Evolutionary conservation across 352 stramenopile genomes (phyloP).

Genomic region (Phytophthora niederhauseri): DNA sequence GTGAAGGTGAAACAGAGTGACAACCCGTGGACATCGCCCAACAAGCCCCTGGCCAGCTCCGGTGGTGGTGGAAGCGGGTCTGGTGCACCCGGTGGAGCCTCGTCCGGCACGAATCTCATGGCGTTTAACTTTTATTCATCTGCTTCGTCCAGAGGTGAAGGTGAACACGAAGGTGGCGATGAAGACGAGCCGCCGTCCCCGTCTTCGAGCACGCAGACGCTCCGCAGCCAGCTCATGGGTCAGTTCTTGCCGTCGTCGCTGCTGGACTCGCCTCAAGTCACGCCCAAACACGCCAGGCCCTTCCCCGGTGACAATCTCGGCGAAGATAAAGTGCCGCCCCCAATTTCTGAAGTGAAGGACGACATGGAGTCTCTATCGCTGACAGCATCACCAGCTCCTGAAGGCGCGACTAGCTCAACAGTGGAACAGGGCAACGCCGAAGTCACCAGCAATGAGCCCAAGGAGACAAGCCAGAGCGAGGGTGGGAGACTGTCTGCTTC

Average conservation of each 20-base stretch:
- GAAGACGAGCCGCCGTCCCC: slow-evolving; percentile 63
- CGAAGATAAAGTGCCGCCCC: slow-evolving; percentile 42
- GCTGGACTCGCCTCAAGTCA: slow-evolving; percentile 83
- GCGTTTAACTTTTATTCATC: slow-evolving; percentile 75
- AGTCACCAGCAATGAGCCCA: slow-evolving; percentile 15
- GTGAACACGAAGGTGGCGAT: slow-evolving; percentile 33
- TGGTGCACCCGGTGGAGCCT: slow-evolving; percentile 14
- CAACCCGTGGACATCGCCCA: slow-evolving; percentile 57
- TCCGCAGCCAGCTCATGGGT: slow-evolving; percentile 76
- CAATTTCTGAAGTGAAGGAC: slow-evolving; percentile 17
- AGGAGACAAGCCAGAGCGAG: slow-evolving; percentile 38
- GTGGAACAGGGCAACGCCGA: slow-evolving; percentile 30
- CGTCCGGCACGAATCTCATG: slow-evolving; percentile 42
- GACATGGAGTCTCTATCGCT: slow-evolving; percentile 48
- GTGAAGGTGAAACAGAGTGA: slow-evolving; percentile 47
- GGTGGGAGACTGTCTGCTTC: slow-evolving; percentile 36
- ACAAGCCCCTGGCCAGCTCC: slow-evolving; percentile 34
- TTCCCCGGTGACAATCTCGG: slow-evolving; percentile 27
- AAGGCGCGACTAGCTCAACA: slow-evolving; percentile 32
- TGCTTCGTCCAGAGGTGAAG: slow-evolving; percentile 24
- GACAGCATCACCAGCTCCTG: slow-evolving; percentile 9
- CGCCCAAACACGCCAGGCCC: slow-evolving; percentile 51
- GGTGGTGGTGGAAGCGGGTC: slow-evolving; percentile 19
- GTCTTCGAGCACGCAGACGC: slow-evolving; percentile 59
- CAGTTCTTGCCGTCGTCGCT: slow-evolving; percentile 82